Percentiles rank a stretch among this genome's conserved stretches.
These are phyloP conservation scores for Epichloe glyceriae DNA, from an alignment of 2,329 filamentous ascomycete species.

Conservation along the genomic window DNA sequence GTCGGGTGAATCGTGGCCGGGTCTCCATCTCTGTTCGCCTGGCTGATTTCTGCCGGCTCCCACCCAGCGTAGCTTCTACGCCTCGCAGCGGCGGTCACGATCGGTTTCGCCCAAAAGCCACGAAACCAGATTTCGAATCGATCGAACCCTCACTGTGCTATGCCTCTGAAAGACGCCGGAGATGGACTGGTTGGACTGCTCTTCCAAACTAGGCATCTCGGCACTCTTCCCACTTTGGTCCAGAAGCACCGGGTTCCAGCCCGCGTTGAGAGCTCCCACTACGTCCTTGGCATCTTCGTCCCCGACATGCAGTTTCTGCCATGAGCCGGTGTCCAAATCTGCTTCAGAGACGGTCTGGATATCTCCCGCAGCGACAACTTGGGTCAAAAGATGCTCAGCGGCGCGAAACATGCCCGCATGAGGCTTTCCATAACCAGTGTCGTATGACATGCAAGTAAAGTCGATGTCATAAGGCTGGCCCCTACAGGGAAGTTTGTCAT, in stretches of 20 bases:
- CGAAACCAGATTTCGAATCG: constrained; percentile 7
- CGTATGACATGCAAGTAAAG: constrained; percentile 50
- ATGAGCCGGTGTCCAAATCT: constrained; percentile 10
- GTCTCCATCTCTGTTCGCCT: too few species aligned
- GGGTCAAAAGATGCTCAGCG: constrained; percentile 30
- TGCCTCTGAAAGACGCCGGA: constrained; percentile 6
- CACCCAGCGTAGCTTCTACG: too few species aligned
- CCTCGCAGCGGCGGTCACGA: neutral
- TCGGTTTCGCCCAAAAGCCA: constrained; percentile 6
- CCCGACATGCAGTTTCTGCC: constrained; percentile 38
- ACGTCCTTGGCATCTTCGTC: constrained; percentile 40
- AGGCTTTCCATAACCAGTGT: constrained; percentile 48
- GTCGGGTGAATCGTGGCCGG: too few species aligned
- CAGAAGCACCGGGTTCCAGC: constrained; percentile 14
- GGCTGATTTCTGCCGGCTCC: neutral
- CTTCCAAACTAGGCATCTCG: constrained; percentile 6
- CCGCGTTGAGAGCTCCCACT: constrained; percentile 25
- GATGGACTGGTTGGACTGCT: constrained; percentile 3
- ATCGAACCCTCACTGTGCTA: constrained; percentile 8
- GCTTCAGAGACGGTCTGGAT: constrained; percentile 4
- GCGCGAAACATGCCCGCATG: constrained; percentile 40
- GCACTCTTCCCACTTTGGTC: constrained; percentile 5
- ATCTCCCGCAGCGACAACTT: constrained; percentile 14
- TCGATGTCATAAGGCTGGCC: constrained; percentile 26
- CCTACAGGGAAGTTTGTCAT: neutral